These are phyloP conservation scores for Cladosporium sp. DNA, from an alignment of 2,329 filamentous ascomycete genomes.

Conservation along the genomic window DNA sequence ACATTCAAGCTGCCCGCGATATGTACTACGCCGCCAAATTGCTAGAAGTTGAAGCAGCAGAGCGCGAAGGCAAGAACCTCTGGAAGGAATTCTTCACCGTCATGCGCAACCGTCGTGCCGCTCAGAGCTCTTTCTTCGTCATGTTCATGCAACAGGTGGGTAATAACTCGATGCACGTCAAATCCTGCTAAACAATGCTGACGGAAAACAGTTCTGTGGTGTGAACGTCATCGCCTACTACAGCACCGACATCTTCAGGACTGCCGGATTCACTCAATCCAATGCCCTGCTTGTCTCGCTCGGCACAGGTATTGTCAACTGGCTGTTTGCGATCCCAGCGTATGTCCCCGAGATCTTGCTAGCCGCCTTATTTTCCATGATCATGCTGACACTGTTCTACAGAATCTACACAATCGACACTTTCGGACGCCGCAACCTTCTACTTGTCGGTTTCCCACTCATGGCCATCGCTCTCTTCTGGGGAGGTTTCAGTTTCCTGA, in stretches of 20 bases:
- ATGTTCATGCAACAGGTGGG: conserved; percentile 33
- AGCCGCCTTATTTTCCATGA: too few relatives aligned
- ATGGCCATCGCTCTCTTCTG: conserved; percentile 47
- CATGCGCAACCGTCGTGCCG: conserved; percentile 29
- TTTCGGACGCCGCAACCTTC: conserved; percentile 40
- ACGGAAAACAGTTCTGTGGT: conserved; percentile 13
- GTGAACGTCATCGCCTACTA: conserved; percentile 32
- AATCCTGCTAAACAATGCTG: conserved; percentile 2
- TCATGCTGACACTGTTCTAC: too few relatives aligned
- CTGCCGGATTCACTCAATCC: conserved; percentile 21
- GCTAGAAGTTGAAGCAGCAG: conserved; percentile 34
- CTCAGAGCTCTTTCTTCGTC: conserved; percentile 29
- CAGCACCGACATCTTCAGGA: conserved; percentile 26
- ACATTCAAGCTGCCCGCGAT: conserved; percentile 38
- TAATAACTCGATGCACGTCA: not conserved
- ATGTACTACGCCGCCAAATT: conserved; percentile 34
- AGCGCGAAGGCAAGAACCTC: conserved; percentile 34
- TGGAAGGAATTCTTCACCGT: conserved; percentile 34
- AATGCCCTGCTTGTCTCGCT: conserved; percentile 29
- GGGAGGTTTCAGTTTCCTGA: conserved; percentile 38
- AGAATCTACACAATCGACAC: conserved; percentile 39
- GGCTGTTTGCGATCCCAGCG: conserved; percentile 19
- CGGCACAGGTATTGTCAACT: conserved; percentile 30
- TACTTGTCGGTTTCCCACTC: conserved; percentile 41
- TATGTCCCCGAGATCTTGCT: not conserved